Conservation (phyloP, 179 eudicot genomes). For the Corrigiola litoralis region DNA sequence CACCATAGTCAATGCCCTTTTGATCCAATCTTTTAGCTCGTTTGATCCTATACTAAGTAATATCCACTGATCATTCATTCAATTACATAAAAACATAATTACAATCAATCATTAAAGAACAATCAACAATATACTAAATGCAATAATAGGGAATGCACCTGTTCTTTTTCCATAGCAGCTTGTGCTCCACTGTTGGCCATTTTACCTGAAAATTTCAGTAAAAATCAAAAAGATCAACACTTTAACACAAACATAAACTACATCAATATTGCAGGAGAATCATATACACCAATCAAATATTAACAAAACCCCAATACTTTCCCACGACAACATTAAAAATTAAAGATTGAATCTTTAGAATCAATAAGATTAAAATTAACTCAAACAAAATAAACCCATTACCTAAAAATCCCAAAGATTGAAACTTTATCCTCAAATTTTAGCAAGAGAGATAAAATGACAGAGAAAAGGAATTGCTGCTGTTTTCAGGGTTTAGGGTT, state of each 20-base stretch:
- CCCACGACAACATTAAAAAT: background rate
- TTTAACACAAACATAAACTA: background rate
- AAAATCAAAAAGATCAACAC: background rate
- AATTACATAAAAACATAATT: background rate
- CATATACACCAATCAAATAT: background rate
- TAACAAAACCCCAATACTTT: slow-evolving; percentile 1
- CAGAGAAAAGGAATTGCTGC: background rate
- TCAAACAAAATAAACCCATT: slow-evolving; percentile 1
- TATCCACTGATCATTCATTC: background rate
- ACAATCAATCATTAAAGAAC: background rate
- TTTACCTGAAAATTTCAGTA: slow-evolving; percentile 14
- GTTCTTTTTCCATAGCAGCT: slow-evolving; percentile 32
- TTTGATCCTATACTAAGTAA: background rate
- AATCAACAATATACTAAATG: background rate
- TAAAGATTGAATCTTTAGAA: background rate
- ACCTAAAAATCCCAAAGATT: slow-evolving; percentile 6
- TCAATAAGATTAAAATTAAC: background rate
- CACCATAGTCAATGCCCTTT: background rate
- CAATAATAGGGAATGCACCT: slow-evolving; percentile 26
- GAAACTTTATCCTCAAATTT: background rate
- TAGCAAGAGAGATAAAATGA: background rate
- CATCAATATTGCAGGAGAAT: background rate
- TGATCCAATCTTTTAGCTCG: background rate
- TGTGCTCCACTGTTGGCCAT: slow-evolving; percentile 32
- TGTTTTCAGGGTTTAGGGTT: slow-evolving; percentile 26